phyloP scores from a whole-genome alignment of 1,284 basidiomycete genomes.

The Puccinia novopanici region DNA sequence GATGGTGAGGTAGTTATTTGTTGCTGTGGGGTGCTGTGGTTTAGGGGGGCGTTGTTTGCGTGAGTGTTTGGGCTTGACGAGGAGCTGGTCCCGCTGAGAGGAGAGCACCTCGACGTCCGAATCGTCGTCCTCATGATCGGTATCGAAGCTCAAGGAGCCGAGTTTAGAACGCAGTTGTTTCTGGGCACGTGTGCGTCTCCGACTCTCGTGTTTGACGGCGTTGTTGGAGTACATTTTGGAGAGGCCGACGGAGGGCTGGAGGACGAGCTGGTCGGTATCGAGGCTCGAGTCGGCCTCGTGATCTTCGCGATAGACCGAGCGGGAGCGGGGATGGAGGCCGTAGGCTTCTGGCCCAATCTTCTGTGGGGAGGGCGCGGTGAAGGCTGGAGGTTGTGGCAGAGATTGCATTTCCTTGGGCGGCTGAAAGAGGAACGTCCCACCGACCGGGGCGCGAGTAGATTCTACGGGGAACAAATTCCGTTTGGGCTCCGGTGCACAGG shows the following conservation, averaged over 20 bases:
- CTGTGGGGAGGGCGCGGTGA: neutral
- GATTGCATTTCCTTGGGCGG: neutral
- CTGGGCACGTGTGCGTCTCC: conserved; percentile 13
- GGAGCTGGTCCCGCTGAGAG: neutral
- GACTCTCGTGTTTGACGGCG: conserved; percentile 34
- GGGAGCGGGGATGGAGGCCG: neutral
- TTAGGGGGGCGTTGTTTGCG: neutral
- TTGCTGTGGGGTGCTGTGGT: neutral
- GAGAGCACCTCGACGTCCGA: conserved; percentile 27
- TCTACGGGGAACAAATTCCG: conserved; percentile 9
- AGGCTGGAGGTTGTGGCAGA: neutral
- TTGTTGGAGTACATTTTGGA: conserved; percentile 35
- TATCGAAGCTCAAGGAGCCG: conserved; percentile 9
- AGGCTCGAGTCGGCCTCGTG: conserved; percentile 30
- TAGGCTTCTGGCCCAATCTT: conserved; percentile 29
- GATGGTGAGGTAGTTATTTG: conserved; percentile 39
- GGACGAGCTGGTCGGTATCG: neutral
- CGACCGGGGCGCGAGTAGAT: neutral
- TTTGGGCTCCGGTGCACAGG: conserved; percentile 17
- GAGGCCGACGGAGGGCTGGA: neutral
- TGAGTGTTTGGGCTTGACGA: neutral
- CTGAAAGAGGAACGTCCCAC: neutral
- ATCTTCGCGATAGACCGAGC: conserved; percentile 8
- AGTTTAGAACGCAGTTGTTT: conserved; percentile 13
- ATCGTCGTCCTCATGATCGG: conserved; percentile 15